Base-by-base conservation (phyloP, 2,329 filamentous ascomycete species). In the Pochonia chlamydosporia region DNA sequence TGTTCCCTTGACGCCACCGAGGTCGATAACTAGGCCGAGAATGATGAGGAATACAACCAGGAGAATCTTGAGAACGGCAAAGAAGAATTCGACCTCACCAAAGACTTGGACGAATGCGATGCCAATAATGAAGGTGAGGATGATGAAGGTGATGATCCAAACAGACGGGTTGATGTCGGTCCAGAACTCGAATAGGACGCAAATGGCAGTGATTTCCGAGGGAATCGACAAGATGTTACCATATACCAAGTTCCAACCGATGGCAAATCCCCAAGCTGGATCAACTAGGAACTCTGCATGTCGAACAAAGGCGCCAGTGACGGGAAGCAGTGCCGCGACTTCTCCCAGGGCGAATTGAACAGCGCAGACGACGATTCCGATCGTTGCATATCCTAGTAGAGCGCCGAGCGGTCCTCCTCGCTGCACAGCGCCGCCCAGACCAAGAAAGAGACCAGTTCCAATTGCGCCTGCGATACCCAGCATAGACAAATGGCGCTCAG, bases 111-210 rank as follows among this genome's bases (percentile, higher is more conserved):
- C 69, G 36, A 81, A 72, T 44, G 73, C 72, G 31, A 83, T 63
- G 49, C 83, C 72, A 48, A 85, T 78, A 54, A 75, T 72, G 4
- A 79, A 74, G 9, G 78, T 75, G 31, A 75, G 58, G 26, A 74
- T 52, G 46, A 79, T 70, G 53, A 80, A 79, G 39, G 53, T 46
- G 36, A 65, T 24, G 52, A 81, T 76, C 63, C 75, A 79, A 36
- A 76, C 66, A 7, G 70, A 67, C 1, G 73, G 69, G 54, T 71
- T 72, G 52, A 82, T 67, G 50, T 82, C 76, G 3, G 78, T 76
- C 82, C 82, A 85, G 56, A 76, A 84, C 54, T 80, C 67, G 50
- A 85, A 80, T 20, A 85, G 65, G 2, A 84, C 77, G 37, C 77
- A 75, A 16, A 80, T 78, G 10, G 82, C 82, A 1, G 78, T 76